Conservation (phyloP, 257 asterid species). For the Solanum bukasovii region DNA sequence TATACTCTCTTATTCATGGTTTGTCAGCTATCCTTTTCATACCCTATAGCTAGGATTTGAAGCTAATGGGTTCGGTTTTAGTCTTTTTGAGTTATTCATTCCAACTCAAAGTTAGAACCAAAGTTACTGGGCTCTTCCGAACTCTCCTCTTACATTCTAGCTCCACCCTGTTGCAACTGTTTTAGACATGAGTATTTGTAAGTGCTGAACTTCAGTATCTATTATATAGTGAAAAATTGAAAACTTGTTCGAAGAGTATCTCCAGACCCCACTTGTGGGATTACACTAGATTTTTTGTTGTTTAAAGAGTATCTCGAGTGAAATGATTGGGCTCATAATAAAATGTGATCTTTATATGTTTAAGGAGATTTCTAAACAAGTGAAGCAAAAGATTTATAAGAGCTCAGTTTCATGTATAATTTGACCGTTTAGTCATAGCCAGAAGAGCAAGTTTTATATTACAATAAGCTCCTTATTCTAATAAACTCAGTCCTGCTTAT, state of each 20-base stretch:
- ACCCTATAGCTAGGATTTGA: neutral
- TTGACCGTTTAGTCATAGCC: neutral
- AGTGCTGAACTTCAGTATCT: neutral
- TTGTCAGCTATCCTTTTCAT: neutral
- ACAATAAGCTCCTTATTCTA: neutral
- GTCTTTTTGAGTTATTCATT: neutral
- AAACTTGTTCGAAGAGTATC: neutral
- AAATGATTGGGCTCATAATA: neutral
- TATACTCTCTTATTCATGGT: neutral
- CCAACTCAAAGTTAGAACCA: neutral
- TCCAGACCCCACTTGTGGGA: neutral
- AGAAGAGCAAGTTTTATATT: neutral
- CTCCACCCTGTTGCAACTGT: neutral
- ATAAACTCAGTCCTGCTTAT: neutral
- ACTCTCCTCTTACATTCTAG: neutral
- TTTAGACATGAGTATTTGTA: neutral
- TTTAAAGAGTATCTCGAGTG: neutral
- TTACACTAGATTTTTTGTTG: neutral
- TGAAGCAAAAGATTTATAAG: neutral
- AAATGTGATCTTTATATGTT: neutral
- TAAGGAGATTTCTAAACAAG: neutral
- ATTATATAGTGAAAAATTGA: neutral
- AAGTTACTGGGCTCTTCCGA: neutral
- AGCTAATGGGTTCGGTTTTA: neutral
- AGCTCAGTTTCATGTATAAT: neutral